phyloP scores from a whole-genome alignment of 129 eudicot species.

The Flaveria brownii region DNA sequence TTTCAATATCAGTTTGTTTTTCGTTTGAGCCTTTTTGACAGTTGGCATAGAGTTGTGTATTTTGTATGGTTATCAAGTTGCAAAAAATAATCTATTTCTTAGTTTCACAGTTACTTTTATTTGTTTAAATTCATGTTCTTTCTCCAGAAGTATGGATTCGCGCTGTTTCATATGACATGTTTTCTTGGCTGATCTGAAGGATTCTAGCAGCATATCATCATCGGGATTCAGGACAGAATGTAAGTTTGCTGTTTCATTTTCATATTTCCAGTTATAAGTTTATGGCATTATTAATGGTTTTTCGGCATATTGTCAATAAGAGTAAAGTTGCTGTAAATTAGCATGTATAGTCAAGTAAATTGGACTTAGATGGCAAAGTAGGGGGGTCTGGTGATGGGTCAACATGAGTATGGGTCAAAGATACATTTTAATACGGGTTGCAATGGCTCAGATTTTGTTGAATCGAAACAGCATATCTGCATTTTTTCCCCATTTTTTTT shows the following conservation, averaged over 20 bases:
- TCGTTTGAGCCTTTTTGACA: conserved; percentile 25
- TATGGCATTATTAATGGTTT: background rate
- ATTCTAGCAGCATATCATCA: background rate
- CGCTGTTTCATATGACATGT: conserved; percentile 9
- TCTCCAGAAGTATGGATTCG: background rate
- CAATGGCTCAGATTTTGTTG: background rate
- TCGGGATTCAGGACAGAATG: background rate
- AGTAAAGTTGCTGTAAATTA: background rate
- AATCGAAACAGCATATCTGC: background rate
- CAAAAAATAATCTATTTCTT: conserved; percentile 25
- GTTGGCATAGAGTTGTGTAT: conserved; percentile 42
- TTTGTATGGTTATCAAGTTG: conserved; percentile 34
- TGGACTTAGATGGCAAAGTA: conserved; percentile 2
- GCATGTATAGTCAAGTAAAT: background rate
- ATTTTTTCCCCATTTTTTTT: no score
- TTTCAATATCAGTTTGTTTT: conserved; percentile 18
- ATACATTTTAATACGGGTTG: background rate
- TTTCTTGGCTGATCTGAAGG: conserved; percentile 25
- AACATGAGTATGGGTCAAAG: background rate
- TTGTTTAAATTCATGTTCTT: conserved; percentile 12
- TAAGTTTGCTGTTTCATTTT: conserved; percentile 12
- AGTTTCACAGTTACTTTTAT: conserved; percentile 13
- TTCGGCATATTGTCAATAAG: background rate
- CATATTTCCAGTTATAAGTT: background rate
- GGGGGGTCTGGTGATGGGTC: background rate